Conservation (phyloP, 2,329 filamentous ascomycete species). For the Fusarium xylarioides region DNA sequence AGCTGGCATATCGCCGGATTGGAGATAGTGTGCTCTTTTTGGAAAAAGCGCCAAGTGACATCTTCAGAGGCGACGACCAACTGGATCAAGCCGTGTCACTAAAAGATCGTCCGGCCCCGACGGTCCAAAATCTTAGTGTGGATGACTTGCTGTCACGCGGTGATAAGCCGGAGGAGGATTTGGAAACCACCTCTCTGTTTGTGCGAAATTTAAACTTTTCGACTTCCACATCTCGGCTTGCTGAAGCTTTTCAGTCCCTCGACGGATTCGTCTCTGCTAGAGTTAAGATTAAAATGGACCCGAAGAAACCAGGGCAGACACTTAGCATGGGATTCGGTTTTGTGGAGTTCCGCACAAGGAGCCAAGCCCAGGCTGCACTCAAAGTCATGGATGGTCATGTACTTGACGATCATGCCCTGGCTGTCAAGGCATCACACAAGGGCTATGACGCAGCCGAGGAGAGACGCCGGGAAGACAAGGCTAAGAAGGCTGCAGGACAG, state of each 20-base stretch:
- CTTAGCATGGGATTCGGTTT: constrained; percentile 99
- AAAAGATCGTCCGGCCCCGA: constrained; percentile 50
- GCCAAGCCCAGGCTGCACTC: constrained; percentile 80
- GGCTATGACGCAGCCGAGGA: constrained; percentile 89
- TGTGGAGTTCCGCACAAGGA: constrained; percentile 83
- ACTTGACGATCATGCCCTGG: constrained; percentile 86
- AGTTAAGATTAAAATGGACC: constrained; percentile 92
- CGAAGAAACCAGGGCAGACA: constrained; percentile 87
- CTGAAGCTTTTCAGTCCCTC: constrained; percentile 80
- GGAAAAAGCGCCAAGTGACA: constrained; percentile 87
- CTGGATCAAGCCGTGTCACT: constrained; percentile 43
- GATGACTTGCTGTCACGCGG: constrained; percentile 73
- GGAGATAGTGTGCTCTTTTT: constrained; percentile 92
- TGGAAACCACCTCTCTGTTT: constrained; percentile 82
- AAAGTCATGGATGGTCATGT: constrained; percentile 87
- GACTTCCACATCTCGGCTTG: constrained; percentile 80
- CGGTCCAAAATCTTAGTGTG: constrained; percentile 70
- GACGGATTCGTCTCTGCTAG: constrained; percentile 89
- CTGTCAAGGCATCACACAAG: constrained; percentile 87
- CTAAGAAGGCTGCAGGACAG: constrained; percentile 79
- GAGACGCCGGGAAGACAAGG: constrained; percentile 80
- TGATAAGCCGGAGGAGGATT: constrained; percentile 61
- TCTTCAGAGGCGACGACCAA: constrained; percentile 64
- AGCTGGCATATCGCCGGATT: constrained; percentile 87
- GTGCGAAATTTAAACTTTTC: constrained; percentile 94